Base-by-base conservation (phyloP, 345 rosid genomes). In the Leavenworthia alabamica region DNA sequence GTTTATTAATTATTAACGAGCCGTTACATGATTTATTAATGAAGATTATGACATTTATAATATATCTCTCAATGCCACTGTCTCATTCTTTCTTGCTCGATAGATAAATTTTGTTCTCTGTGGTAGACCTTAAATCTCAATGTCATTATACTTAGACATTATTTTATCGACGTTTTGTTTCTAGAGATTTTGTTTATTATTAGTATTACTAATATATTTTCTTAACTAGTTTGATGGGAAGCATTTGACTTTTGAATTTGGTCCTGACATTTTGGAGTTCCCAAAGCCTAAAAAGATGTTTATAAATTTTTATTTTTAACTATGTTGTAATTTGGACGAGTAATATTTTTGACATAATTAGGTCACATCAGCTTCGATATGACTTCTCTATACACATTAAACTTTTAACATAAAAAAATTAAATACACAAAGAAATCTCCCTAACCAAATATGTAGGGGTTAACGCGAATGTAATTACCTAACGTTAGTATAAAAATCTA, bases 91-190 rank as follows among this genome's bases (percentile, higher is more conserved):
- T 56, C 45, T 56, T 56, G 31, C 28, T 55, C 20, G 5, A 36
- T 55, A 55, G 60, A 22, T 55, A 55, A 45, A 22, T 55, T 31
- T 36, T 55, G 60, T 54, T 19, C 60, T 55, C 19, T 36, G 45
- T 36, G 60, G 44, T 20, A 22, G 29, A 37, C 60, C 60, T 56
- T 37, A 20, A 20, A 20, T 1, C 22, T 20, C n/a, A n/a, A n/a
- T n/a, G n/a, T n/a, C n/a, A n/a, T n/a, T n/a, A n/a, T n/a, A n/a
- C n/a, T n/a, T n/a, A n/a, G n/a, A n/a, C n/a, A n/a, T n/a, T n/a
- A n/a, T n/a, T n/a, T n/a, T n/a, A n/a, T n/a, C n/a, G n/a, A n/a
- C n/a, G n/a, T n/a, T n/a, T n/a, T n/a, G n/a, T n/a, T n/a, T n/a
- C n/a, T n/a, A n/a, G n/a, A n/a, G n/a, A n/a, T n/a, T n/a, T n/a